phyloP scores from a whole-genome alignment of 192 early-diverging fungal species.

The Umbelopsis ramanniana region DNA sequence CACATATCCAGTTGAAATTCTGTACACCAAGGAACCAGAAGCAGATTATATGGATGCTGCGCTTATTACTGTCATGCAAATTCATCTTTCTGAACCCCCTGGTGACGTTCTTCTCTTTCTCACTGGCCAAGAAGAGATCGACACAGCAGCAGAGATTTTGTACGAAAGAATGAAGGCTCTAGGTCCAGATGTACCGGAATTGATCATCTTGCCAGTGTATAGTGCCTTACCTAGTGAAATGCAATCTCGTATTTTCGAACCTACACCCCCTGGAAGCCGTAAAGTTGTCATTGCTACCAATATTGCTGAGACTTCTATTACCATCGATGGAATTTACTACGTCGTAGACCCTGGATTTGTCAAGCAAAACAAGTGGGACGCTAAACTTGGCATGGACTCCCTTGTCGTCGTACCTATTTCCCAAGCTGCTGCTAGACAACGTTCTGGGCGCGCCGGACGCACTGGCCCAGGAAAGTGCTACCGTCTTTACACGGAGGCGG shows the following conservation, averaged over 20 bases:
- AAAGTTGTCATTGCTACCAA: conserved; percentile 98
- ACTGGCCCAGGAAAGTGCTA: conserved; percentile 96
- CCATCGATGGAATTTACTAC: conserved; percentile 96
- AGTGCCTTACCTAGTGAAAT: conserved; percentile 92
- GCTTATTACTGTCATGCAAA: conserved; percentile 95
- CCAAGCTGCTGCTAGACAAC: conserved; percentile 92
- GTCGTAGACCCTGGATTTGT: conserved; percentile 96
- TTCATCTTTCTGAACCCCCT: conserved; percentile 90
- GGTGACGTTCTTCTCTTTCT: conserved; percentile 96
- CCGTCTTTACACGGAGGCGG: conserved; percentile 91
- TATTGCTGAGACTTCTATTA: conserved; percentile 98
- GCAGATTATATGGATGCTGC: conserved; percentile 93
- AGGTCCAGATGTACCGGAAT: conserved; percentile 66
- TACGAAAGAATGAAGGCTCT: conserved; percentile 76
- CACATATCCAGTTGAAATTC: conserved; percentile 92
- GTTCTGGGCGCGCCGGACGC: conserved; percentile 96
- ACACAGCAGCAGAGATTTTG: conserved; percentile 74
- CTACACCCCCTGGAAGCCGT: conserved; percentile 76
- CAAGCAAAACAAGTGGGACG: conserved; percentile 97
- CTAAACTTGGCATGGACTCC: conserved; percentile 97
- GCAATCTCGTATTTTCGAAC: conserved; percentile 96
- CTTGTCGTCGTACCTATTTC: conserved; percentile 93
- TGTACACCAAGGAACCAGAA: conserved; percentile 95
- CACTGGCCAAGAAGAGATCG: conserved; percentile 99
- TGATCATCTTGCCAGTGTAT: conserved; percentile 94